These are phyloP conservation scores for Candida sithepensis DNA, from an alignment of 805 yeast species.

Conservation along the genomic window DNA sequence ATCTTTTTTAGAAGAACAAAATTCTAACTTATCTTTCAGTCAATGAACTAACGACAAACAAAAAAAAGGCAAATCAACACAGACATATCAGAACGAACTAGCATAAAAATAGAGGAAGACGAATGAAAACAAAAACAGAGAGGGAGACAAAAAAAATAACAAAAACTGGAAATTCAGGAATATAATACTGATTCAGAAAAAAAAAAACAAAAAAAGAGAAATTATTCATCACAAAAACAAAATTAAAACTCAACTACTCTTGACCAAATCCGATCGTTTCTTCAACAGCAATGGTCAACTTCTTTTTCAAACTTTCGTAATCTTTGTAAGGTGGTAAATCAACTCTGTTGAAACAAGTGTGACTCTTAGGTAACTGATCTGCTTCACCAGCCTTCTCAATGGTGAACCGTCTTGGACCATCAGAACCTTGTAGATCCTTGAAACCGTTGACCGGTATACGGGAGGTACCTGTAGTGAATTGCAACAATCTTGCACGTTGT, in stretches of 20 bases:
- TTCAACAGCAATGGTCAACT: constrained; percentile 93
- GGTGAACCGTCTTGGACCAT: constrained; percentile 98
- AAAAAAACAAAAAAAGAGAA: neutral
- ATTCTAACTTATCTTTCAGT: neutral
- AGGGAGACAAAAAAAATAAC: neutral
- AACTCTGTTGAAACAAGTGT: constrained; percentile 98
- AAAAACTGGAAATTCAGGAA: neutral
- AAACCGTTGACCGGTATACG: constrained; percentile 99
- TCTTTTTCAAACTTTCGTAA: constrained; percentile 80
- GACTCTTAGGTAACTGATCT: constrained; percentile 92
- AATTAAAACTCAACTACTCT: constrained; percentile 46
- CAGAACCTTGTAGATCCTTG: constrained; percentile 97
- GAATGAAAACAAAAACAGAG: neutral
- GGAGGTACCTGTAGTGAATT: constrained; percentile 98
- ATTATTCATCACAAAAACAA: neutral
- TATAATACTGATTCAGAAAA: neutral
- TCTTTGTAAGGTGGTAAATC: constrained; percentile 93
- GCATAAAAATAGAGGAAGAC: neutral
- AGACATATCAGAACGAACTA: neutral
- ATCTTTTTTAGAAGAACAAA: neutral
- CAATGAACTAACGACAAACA: neutral
- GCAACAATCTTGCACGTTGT: constrained; percentile 91
- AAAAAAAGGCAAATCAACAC: neutral
- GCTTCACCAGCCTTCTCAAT: constrained; percentile 97
- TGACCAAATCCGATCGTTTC: constrained; percentile 99